phyloP scores from a whole-genome alignment of 192 early-diverging fungal genomes.

The Chytriomyces hyalinus region DNA sequence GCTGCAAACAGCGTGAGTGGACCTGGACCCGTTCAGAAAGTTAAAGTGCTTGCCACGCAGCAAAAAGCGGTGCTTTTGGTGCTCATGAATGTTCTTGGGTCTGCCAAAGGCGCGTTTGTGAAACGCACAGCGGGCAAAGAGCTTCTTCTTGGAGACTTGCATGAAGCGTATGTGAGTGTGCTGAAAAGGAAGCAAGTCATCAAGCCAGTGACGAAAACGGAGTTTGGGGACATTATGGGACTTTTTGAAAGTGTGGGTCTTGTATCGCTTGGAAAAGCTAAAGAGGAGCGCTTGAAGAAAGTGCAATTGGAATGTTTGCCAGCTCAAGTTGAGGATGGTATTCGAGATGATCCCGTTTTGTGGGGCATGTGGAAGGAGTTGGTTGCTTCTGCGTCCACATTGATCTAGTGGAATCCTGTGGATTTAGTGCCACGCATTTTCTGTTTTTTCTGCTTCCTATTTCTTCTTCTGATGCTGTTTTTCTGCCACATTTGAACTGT shows the following conservation, averaged over 20 bases:
- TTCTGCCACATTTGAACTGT: too few species aligned
- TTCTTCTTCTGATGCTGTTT: too few species aligned
- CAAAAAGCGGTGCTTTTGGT: conserved; percentile 78
- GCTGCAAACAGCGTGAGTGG: conserved; percentile 70
- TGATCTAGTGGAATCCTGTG: too few species aligned
- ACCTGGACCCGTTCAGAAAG: conserved; percentile 59
- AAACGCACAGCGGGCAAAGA: background rate
- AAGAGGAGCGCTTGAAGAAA: conserved; percentile 26
- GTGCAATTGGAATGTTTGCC: conserved; percentile 16
- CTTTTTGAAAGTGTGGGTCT: conserved; percentile 77
- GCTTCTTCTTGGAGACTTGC: conserved; percentile 16
- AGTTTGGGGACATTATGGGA: conserved; percentile 74
- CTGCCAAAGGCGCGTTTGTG: conserved; percentile 41
- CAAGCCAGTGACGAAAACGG: conserved; percentile 73
- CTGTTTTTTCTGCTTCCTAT: too few species aligned
- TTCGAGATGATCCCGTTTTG: conserved; percentile 26
- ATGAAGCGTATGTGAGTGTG: conserved; percentile 65
- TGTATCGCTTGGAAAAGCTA: conserved; percentile 48
- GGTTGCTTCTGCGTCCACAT: background rate
- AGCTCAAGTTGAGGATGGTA: conserved; percentile 24
- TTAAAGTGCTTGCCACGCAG: conserved; percentile 77
- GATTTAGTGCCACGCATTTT: too few species aligned
- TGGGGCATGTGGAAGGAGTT: conserved; percentile 20
- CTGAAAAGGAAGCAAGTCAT: conserved; percentile 60
- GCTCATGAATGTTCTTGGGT: conserved; percentile 55